These are phyloP conservation scores for Mycena vulgaris DNA, from an alignment of 768 basidiomycete species.

Conservation along the genomic window DNA sequence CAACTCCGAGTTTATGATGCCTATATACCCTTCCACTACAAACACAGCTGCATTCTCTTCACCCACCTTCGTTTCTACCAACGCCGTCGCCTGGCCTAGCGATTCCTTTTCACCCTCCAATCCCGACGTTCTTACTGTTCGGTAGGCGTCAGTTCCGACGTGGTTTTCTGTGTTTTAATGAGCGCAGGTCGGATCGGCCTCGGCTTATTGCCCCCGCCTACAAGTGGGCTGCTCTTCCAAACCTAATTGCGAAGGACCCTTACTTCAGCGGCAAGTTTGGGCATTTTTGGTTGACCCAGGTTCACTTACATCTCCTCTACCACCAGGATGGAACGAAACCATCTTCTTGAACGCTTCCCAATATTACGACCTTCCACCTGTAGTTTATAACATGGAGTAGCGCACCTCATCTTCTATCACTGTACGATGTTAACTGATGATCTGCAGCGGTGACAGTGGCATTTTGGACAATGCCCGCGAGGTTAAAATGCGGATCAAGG, in stretches of 20 bases:
- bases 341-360: slow-evolving; percentile 91
- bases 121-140: slow-evolving; percentile 71
- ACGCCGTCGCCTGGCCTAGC: slow-evolving; percentile 78
- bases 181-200: slow-evolving; percentile 74
- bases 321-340: slow-evolving; percentile 85
- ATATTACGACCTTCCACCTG: slow-evolving; percentile 74
- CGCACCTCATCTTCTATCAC: neutral
- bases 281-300: neutral
- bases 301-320: neutral
- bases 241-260: slow-evolving; percentile 83
- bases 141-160: slow-evolving; percentile 45
- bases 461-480: slow-evolving; percentile 94
- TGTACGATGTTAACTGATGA: neutral
- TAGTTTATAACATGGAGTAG: slow-evolving; percentile 77
- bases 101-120: slow-evolving; percentile 82
- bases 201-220: slow-evolving; percentile 92
- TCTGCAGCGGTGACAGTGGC: slow-evolving; percentile 77
- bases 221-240: slow-evolving; percentile 90
- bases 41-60: slow-evolving; percentile 78
- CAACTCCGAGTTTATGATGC: slow-evolving; percentile 83
- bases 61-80: slow-evolving; percentile 77
- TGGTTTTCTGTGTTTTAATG: neutral
- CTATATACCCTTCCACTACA: slow-evolving; percentile 92
- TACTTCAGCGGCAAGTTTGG: slow-evolving; percentile 70
- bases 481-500: slow-evolving; percentile 93